Percentiles rank a stretch among this genome's conserved stretches.
These are phyloP conservation scores for Camelina laxa DNA, from an alignment of 345 rosid genomes.

Conservation along the genomic window DNA sequence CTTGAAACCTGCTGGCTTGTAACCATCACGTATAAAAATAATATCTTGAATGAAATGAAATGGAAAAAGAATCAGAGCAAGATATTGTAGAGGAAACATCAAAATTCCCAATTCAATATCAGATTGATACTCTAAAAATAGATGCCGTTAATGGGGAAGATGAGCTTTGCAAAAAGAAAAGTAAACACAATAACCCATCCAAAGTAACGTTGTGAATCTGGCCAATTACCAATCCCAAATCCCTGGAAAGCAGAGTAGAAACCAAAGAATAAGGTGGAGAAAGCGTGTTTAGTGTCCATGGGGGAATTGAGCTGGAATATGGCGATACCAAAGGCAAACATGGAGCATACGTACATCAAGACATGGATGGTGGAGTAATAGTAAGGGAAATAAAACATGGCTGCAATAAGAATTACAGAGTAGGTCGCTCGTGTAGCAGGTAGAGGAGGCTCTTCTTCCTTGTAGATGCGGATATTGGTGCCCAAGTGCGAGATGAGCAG, in stretches of 20 bases:
- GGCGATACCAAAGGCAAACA: not conserved
- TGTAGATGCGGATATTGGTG: slow-evolving; percentile 1
- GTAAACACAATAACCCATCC: not conserved
- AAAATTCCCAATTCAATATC: too few relatives aligned
- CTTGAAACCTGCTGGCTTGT: too few relatives aligned
- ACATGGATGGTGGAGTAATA: not conserved
- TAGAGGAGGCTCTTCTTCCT: not conserved
- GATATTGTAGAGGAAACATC: too few relatives aligned
- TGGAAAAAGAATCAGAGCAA: too few relatives aligned
- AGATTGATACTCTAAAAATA: not conserved
- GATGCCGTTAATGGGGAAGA: slow-evolving; percentile 4
- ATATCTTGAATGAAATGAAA: too few relatives aligned
- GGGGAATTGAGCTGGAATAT: slow-evolving; percentile 6
- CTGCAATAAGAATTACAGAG: not conserved
- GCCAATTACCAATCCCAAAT: not conserved
- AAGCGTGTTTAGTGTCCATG: not conserved
- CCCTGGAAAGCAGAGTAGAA: not conserved
- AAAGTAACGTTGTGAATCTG: not conserved
- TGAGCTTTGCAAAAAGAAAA: not conserved
- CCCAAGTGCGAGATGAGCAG: not conserved
- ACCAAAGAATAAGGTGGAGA: not conserved
- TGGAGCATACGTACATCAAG: not conserved
- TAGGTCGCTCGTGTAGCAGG: slow-evolving; percentile 8
- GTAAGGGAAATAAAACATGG: not conserved
- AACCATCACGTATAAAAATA: too few relatives aligned